These are phyloP conservation scores for Fusarium penzigii DNA, from an alignment of 2,329 filamentous ascomycete genomes.

Conservation along the genomic window DNA sequence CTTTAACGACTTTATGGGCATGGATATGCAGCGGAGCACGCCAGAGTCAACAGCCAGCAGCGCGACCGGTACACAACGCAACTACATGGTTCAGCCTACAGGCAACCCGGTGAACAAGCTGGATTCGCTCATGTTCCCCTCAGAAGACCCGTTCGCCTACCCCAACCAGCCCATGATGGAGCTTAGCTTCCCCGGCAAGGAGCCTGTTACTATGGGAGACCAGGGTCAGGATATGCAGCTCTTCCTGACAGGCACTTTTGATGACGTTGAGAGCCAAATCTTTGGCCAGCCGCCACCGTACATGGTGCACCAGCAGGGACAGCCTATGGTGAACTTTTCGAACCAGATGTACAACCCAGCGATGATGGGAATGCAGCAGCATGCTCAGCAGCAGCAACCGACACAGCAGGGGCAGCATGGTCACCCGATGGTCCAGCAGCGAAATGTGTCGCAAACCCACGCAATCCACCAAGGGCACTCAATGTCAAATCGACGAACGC, in stretches of 20 bases:
- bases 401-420: conserved; percentile 29
- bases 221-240: conserved; percentile 44
- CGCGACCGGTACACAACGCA: conserved; percentile 41
- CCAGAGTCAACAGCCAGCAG: conserved; percentile 45
- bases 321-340: conserved; percentile 44
- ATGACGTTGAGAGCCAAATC: conserved; percentile 73
- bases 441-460: conserved; percentile 24
- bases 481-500: conserved; percentile 25
- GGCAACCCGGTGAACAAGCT: conserved; percentile 63
- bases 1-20: conserved; percentile 46
- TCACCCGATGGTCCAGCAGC: conserved; percentile 28
- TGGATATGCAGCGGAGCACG: conserved; percentile 47
- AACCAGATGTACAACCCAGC: conserved; percentile 47
- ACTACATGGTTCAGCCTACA: conserved; percentile 33
- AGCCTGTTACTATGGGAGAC: conserved; percentile 36
- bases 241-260: conserved; percentile 55
- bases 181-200: conserved; percentile 44
- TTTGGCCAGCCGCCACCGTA: conserved; percentile 72
- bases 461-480: conserved; percentile 26
- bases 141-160: conserved; percentile 76
- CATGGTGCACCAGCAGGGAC: conserved; percentile 52
- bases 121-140: conserved; percentile 79
- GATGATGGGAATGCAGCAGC: conserved; percentile 43
- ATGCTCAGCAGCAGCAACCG: conserved; percentile 15
- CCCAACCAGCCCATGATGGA: conserved; percentile 74